Percentiles rank a stretch among this genome's conserved stretches.
These are phyloP conservation scores for Ophiostoma sp. DNA, from an alignment of 2,329 filamentous ascomycete genomes.

Conservation along the genomic window DNA sequence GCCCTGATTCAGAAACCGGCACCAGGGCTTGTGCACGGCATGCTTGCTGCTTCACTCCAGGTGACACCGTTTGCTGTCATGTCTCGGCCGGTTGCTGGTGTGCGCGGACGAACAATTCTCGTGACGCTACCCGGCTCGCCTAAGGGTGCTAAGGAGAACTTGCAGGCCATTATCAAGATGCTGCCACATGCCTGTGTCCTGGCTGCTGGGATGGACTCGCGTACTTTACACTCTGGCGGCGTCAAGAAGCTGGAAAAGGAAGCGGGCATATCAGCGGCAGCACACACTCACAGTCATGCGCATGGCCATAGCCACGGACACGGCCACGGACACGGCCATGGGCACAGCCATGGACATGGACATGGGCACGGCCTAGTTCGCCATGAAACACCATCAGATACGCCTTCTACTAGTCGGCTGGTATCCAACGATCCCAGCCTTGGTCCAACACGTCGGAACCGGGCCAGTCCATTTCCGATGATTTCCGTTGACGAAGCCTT, in stretches of 20 bases:
- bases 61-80: conserved; percentile 97
- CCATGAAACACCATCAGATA: conserved; percentile 62
- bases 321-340: conserved; percentile 44
- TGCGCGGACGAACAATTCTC: conserved; percentile 74
- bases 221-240: conserved; percentile 72
- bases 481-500: conserved; percentile 78
- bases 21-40: conserved; percentile 86
- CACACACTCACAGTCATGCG: conserved; percentile 43
- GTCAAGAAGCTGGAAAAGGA: conserved; percentile 78
- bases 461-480: conserved; percentile 90
- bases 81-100: conserved; percentile 86
- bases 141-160: conserved; percentile 90
- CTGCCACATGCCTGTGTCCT: conserved; percentile 92
- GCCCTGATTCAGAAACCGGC: conserved; percentile 79
- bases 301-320: conserved; percentile 44
- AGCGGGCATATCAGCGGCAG: conserved; percentile 49
- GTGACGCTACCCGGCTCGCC: conserved; percentile 90
- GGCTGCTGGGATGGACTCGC: conserved; percentile 75
- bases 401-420: conserved; percentile 33
- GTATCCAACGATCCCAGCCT: conserved; percentile 57
- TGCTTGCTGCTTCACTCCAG: conserved; percentile 76
- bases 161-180: conserved; percentile 82
- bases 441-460: conserved; percentile 64
- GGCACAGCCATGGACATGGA: conserved; percentile 45
- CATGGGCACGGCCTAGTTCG: conserved; percentile 64